Percentiles rank a stretch among this genome's conserved stretches.
phyloP scores from a whole-genome alignment of 495 filamentous ascomycete species.

The Beverwykella pulmonaria region DNA sequence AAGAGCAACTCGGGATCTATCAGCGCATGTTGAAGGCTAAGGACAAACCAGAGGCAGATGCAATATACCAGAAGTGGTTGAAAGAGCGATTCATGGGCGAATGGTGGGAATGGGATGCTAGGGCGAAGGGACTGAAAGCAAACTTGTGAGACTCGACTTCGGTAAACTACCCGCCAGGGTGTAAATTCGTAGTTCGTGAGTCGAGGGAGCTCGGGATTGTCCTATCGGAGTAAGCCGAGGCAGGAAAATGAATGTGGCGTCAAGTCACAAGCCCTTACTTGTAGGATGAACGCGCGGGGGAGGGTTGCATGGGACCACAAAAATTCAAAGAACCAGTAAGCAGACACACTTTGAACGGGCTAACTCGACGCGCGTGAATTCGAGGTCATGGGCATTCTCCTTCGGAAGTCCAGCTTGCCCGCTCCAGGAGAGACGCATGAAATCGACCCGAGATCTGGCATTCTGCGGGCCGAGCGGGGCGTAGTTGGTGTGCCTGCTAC shows the following conservation, averaged over 20 bases:
- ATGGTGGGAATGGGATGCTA: conserved; percentile 39
- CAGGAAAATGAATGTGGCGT: not conserved
- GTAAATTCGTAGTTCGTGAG: not conserved
- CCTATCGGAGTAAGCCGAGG: not conserved
- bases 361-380: not conserved
- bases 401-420: not conserved
- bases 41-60: conserved; percentile 7
- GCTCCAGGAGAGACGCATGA: not conserved
- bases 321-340: not conserved
- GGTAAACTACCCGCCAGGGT: not conserved
- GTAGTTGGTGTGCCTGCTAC: not conserved
- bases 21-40: conserved; percentile 31
- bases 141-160: not conserved
- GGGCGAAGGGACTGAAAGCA: conserved; percentile 19
- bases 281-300: not conserved
- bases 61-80: conserved; percentile 35
- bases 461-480: not conserved
- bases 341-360: no score
- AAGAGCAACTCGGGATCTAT: conserved; percentile 39
- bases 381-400: not conserved
- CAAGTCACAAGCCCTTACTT: not conserved
- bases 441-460: not conserved
- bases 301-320: not conserved
- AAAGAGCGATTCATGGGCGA: conserved; percentile 35
- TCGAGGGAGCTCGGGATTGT: no score